Evolutionary conservation across 371 early-diverging fungal species (phyloP), one percentile per base, ranked within the genome.

Genomic region (Lichtheimia corymbifera): DNA sequence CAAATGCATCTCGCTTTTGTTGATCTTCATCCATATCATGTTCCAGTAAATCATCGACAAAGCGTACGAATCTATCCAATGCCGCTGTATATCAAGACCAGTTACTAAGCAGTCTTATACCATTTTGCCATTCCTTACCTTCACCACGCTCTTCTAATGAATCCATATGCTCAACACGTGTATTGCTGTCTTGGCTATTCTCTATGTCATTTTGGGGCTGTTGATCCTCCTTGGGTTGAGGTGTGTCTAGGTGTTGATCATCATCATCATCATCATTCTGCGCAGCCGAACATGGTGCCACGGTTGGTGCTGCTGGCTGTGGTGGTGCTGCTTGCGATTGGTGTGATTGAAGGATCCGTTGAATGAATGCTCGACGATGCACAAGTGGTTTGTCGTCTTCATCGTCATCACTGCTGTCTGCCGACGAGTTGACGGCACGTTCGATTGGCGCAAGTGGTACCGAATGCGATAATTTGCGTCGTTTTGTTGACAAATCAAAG

Each of bases 331-430:
- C 11, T 7, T 42, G 43, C 25, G 17, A 22, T 25, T 35, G 11
- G 35, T 35, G 35, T 35, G 35, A 9, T 35, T 35, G 6, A 18
- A 28, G 52, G 28, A 27, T 55, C 12, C 35, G 24, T 50, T 54
- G 42, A 18, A 35, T 55, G 15, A 56, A 45, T 20, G 60, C 65
- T 40, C 65, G 59, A 2, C 65, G 54, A 45, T 55, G 59, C 0
- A 15, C 55, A 5, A 65, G 55, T 15, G 65, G 65, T 55, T 52
- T 51, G 20, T 65, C 45, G n/a, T 65, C 65, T 25, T 65, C 65
- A 1, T 64, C 65, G 20, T 65, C 65, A 22, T 42, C 43, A 44
- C 54, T 49, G 49, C 14, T 45, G 24, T 47, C 35, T 35, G 35
- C 9, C 11, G 11, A 11, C 6, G 35, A 35, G 35, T 35, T 35